Base-by-base conservation (phyloP, 176 grass and related monocot genomes). In the Rhipidocladum racemiflorum region DNA sequence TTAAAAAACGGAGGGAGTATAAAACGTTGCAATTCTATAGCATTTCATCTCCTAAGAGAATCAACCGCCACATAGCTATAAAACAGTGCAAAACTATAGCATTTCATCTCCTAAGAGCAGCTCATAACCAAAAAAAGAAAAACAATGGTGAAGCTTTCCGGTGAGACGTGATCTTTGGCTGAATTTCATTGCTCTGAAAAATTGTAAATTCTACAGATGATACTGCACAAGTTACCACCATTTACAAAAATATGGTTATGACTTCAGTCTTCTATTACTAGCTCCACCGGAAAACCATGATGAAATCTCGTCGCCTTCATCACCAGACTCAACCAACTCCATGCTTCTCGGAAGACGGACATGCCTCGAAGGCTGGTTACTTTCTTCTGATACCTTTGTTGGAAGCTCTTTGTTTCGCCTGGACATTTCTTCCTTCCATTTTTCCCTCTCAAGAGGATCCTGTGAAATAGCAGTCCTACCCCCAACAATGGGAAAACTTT, bases 371-470 rank as follows among this genome's bases (percentile, higher is more conserved):
- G 73, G 40, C 0, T 16, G 48, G 16, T 83, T 45, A 48, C 0
- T 55, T 74, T 73, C 89, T 78, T 61, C 13, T 16, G 73, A 16
- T 21, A 64, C 49, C 12, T 74, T 39, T 23, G 32, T 49, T 35
- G 10, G 72, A 80, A 79, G 50, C 15, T 77, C 75, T 91, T 86
- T 83, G 64, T 69, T 79, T 45, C 71, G 84, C 84, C 48, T 90
- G 32, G 70, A 71, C 92, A 95, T 92, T 68, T 94, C 82, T 61
- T 91, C 70, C 86, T 93, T 94, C 95, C 95, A 98, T 55, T 61
- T 95, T n/a, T 89, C 86, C 61, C 88, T 86, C 28, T 71, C 84
- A 68, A 46, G 20, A 84, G 38, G 81, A 74, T 95, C 87, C 85
- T 83, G 89, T 34, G 90, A 98, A 69, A 73, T 45, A 42, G 70